Base-by-base conservation (phyloP, 805 yeast species). In the Groenewaldozyma tartarivorans region DNA sequence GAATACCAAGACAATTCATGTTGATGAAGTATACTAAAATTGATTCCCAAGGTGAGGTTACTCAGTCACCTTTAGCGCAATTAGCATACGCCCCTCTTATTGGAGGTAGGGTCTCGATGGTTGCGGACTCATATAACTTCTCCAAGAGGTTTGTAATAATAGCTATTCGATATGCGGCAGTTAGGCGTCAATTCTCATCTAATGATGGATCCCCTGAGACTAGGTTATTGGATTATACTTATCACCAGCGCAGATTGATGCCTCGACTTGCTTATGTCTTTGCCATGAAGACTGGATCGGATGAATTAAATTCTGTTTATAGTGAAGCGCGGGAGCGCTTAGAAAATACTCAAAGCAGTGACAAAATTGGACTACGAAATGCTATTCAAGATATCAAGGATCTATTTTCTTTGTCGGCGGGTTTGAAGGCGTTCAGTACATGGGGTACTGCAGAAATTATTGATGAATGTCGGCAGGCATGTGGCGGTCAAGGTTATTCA, bases 401-500 rank as follows among this genome's bases (percentile, higher is more conserved):
- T 37, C 67, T 88, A 44, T 88, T 88, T 61, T 79, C 83, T 31
- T 79, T 81, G 43, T 81, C 94, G 24, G 96, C 94, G 5, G 80
- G 94, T 33, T 71, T 86, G 56, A 88, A 88, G 62, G 87, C 95
- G 3, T 78, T 94, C 29, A 75, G 80, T 48, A 88, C 96, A 31
- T 88, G 96, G 96, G 69, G 78, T 33, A 74, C 85, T 24, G 78
- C 87, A 32, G 74, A 73, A 45, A 68, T 82, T 51, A 87, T 88
- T 56, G 94, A 86, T 58, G 88, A 87, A 64, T 75, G 87, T 49
- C 75, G 96, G 65, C 96, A 88, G 64, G 72, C 94, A 2, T 87
- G 95, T 63, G 96, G 96, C 60, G 96, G 96, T 24, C 95, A 84
- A 62, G 96, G 96, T 32, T 88, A 88, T 64, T 85, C 94, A 19